phyloP scores from a whole-genome alignment of 2,329 filamentous ascomycete genomes.

The Fusarium albidum region DNA sequence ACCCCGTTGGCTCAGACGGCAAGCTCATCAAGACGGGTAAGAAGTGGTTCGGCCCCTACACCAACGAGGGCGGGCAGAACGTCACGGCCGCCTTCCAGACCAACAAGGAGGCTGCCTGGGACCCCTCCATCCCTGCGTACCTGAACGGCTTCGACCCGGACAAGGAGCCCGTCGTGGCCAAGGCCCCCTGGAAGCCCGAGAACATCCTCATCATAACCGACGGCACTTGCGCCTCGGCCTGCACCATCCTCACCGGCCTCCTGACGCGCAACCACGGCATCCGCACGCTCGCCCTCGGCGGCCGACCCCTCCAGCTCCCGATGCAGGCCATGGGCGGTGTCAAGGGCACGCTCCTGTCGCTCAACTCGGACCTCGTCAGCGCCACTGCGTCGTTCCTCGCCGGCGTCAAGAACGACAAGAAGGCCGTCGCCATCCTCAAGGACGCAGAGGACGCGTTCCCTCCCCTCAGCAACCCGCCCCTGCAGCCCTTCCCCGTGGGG shows the following conservation, averaged over 20 bases:
- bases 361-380: conserved; percentile 22
- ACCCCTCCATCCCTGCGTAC: conserved; percentile 17
- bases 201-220: conserved; percentile 37
- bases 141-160: conserved; percentile 31
- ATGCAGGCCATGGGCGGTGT: conserved; percentile 74
- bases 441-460: conserved; percentile 25
- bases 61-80: conserved; percentile 25
- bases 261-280: conserved; percentile 45
- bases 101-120: conserved; percentile 25
- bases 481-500: conserved; percentile 47
- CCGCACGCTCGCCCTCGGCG: conserved; percentile 62
- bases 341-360: conserved; percentile 56
- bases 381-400: conserved; percentile 10
- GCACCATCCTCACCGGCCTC: conserved; percentile 38
- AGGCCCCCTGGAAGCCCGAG: conserved; percentile 37
- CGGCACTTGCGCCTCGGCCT: conserved; percentile 36
- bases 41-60: conserved; percentile 37
- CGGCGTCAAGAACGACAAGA: conserved; percentile 20
- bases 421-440: conserved; percentile 10
- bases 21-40: conserved; percentile 28
- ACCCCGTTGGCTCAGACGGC: conserved; percentile 20
- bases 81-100: conserved; percentile 32
- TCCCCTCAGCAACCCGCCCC: conserved; percentile 20
- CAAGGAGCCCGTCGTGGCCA: conserved; percentile 15
- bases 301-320: conserved; percentile 59